phyloP scores from a whole-genome alignment of 257 asterid genomes.

The Catharanthus roseus region DNA sequence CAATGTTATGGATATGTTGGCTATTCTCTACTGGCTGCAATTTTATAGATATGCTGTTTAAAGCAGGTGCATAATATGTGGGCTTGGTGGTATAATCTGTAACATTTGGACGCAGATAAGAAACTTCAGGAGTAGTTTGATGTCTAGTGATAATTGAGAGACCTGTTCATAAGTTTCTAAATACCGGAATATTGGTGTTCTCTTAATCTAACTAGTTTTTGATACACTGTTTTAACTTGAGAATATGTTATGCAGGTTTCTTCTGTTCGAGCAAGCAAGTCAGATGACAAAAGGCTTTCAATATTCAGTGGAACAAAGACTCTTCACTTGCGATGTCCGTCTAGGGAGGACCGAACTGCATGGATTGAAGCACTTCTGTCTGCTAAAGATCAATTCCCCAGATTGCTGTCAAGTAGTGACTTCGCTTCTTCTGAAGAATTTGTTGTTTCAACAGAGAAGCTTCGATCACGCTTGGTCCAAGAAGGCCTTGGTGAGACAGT shows the following conservation, averaged over 20 bases:
- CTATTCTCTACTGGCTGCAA: not conserved
- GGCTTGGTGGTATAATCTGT: not conserved
- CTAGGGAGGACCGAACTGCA: conserved; percentile 81
- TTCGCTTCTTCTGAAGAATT: conserved; percentile 73
- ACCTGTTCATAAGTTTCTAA: not conserved
- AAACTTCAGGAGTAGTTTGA: not conserved
- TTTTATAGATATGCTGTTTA: not conserved
- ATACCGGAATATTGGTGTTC: not conserved
- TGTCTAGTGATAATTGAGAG: not conserved
- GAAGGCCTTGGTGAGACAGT: conserved; percentile 67
- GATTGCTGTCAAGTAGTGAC: conserved; percentile 79
- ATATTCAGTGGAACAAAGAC: conserved; percentile 95
- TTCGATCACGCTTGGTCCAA: conserved; percentile 61
- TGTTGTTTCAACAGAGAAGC: conserved; percentile 76
- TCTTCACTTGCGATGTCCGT: conserved; percentile 86
- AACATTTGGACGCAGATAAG: not conserved
- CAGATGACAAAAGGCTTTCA: conserved; percentile 94
- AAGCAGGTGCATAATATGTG: not conserved
- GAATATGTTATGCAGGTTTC: conserved; percentile 62
- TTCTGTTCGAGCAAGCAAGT: conserved; percentile 93
- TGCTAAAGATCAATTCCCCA: conserved; percentile 92
- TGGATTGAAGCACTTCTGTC: conserved; percentile 91
- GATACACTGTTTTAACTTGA: conserved; percentile 18
- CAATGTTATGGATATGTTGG: too few relatives aligned
- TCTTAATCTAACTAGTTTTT: conserved; percentile 2